Evolutionary conservation across 352 stramenopile species (phyloP).

Genomic region (Globisporangium radiosum): DNA sequence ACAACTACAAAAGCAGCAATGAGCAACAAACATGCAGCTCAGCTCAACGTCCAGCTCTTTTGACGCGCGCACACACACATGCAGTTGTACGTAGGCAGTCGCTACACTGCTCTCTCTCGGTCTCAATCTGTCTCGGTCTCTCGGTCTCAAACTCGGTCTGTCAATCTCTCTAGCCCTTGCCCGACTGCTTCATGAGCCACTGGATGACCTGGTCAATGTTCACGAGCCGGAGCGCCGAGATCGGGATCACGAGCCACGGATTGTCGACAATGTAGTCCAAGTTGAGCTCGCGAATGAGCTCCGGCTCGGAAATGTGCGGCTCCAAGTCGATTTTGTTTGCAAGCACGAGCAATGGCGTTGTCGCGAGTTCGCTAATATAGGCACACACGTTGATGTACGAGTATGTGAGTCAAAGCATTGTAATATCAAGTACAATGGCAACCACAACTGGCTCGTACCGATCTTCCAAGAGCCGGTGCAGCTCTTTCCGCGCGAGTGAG

Average conservation of each 20-base stretch:
- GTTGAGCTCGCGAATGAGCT: conserved; percentile 93
- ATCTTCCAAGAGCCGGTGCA: conserved; percentile 92
- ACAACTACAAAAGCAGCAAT: too few species aligned
- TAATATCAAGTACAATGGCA: background rate
- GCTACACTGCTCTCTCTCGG: background rate
- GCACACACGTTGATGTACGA: conserved; percentile 3
- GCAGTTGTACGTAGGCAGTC: too few species aligned
- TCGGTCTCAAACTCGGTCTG: background rate
- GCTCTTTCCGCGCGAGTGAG: conserved; percentile 91
- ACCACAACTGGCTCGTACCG: conserved; percentile 50
- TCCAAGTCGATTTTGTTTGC: conserved; percentile 99
- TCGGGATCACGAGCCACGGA: conserved; percentile 97
- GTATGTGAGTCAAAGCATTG: background rate
- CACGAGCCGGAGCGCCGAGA: conserved; percentile 93
- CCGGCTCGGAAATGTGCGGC: conserved; percentile 87
- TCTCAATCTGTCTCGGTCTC: conserved; percentile 6
- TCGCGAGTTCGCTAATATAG: conserved; percentile 62
- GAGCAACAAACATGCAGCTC: too few species aligned
- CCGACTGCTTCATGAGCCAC: conserved; percentile 94
- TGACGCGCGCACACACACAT: too few species aligned
- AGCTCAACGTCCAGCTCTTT: background rate
- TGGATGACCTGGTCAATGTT: conserved; percentile 98
- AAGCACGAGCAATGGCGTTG: conserved; percentile 93
- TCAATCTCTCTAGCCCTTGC: conserved; percentile 56
- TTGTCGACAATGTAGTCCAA: conserved; percentile 99